A percentile compares a stretch with the other conserved stretches of the same genome.
phyloP scores from a whole-genome alignment of 495 filamentous ascomycete genomes.

The Friedmanniomyces endolithicus region DNA sequence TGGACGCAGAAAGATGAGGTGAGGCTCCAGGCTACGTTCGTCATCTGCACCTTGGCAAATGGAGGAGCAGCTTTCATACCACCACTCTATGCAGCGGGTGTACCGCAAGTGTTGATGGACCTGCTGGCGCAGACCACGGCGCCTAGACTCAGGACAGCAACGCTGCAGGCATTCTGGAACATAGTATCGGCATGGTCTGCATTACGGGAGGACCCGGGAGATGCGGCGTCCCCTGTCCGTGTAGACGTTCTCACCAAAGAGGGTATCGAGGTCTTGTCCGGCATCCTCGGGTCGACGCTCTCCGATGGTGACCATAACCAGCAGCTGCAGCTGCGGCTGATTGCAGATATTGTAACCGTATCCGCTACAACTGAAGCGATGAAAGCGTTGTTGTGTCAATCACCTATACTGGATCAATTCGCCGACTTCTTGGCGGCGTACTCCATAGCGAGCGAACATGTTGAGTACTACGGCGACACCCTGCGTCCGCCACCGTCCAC shows the following conservation, averaged over 20 bases:
- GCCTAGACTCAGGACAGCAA: conserved; percentile 51
- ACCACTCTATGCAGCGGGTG: conserved; percentile 54
- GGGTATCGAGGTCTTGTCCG: conserved; percentile 5
- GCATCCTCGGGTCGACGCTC: conserved; percentile 45
- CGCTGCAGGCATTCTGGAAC: conserved; percentile 61
- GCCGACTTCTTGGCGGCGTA: conserved; percentile 66
- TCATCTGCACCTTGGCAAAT: conserved; percentile 71
- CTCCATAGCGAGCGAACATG: conserved; percentile 26
- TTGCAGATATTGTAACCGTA: conserved; percentile 55
- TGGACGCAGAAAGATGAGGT: conserved; percentile 47
- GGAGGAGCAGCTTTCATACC: conserved; percentile 75
- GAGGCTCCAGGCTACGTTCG: conserved; percentile 64
- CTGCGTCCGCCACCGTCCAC: conserved; percentile 44
- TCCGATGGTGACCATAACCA: background rate
- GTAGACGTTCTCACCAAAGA: background rate
- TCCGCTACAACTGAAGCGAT: conserved; percentile 55
- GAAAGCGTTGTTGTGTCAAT: conserved; percentile 46
- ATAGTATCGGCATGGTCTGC: conserved; percentile 51
- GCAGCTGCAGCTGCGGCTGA: conserved; percentile 47
- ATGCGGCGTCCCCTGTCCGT: background rate
- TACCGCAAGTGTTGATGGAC: conserved; percentile 53
- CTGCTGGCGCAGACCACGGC: conserved; percentile 53
- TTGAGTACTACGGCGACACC: conserved; percentile 7
- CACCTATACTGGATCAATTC: conserved; percentile 66
- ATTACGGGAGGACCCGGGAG: conserved; percentile 28